Base-by-base conservation (phyloP, 805 yeast species). In the Millerozyma miso region DNA sequence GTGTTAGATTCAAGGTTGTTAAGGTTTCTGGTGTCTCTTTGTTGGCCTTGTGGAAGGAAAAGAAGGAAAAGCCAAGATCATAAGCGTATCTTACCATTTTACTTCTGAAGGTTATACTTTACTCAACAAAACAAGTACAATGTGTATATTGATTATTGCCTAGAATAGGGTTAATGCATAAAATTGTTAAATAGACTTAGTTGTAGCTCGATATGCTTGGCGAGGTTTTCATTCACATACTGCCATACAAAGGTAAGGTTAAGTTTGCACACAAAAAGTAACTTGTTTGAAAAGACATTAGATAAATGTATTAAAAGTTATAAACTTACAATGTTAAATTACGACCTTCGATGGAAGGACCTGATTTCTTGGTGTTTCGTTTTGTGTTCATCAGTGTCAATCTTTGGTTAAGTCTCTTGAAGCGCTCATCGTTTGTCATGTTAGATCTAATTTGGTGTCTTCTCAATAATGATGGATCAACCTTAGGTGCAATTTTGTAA, bases 11-110 rank as follows among this genome's bases (percentile, higher is more conserved):
- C 89, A 93, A 93, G 88, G 99, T 93, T 74, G 99, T 93, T 74
- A 93, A 93, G 84, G 99, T 93, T 65, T 88, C 99, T 65, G 99
- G 99, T 87, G 99, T 95, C 69, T 93, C 99, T 65, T 84, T 93
- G 77, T 83, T 90, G 74, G 99, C 99, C 74, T 85, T 93, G 77
- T 93, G 97, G 97, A 93, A 91, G 84, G 99, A 95, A 84, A 93
- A 93, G 97, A 93, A 93, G 88, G 99, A 95, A 84, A 93, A 93
- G 90, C 98, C 98, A 83, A 89, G 99, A 83, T 90, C 97, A 71
- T 90, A 87, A 81, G 58, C 60, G 53, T 31, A 42, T 37, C 29
- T 39, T 38, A 43, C 23, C 41, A 44, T 32, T 20, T 33, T 31
- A 37, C 19, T 41, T 16, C 33, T 12, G 33, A 32, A 33, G 19